Percentiles rank a stretch among this genome's conserved stretches.
Evolutionary conservation across 1,284 basidiomycete species (phyloP).

Genomic region (Mycosarcoma maydis): DNA sequence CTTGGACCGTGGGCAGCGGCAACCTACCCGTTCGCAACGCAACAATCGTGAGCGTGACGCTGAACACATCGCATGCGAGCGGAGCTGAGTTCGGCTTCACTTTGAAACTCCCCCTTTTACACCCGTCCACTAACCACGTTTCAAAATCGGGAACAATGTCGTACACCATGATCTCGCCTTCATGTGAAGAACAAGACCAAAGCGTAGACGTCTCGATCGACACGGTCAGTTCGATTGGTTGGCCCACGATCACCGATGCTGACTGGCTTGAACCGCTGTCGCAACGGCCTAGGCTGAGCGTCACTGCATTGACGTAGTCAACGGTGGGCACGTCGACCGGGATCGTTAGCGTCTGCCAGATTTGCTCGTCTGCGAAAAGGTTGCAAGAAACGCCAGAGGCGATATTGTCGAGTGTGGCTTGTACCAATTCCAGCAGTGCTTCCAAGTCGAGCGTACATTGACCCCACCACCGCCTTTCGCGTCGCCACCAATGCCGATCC

Average conservation of each 20-base stretch:
- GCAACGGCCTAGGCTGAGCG: conserved; percentile 4
- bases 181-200: conserved; percentile 13
- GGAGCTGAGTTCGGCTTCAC: not conserved
- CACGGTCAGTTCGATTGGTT: conserved; percentile 30
- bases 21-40: conserved; percentile 45
- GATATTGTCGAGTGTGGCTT: conserved; percentile 2
- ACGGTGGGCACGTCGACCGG: conserved; percentile 52
- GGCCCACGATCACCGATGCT: conserved; percentile 31
- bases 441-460: not conserved
- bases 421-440: not conserved
- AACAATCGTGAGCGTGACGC: conserved; percentile 37
- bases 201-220: conserved; percentile 23
- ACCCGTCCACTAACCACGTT: conserved; percentile 57
- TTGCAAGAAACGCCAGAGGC: not conserved
- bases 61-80: not conserved
- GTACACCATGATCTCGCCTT: conserved; percentile 44
- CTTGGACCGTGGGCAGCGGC: conserved; percentile 4
- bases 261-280: not conserved
- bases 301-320: conserved; percentile 47
- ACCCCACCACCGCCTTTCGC: conserved; percentile 20
- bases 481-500: conserved; percentile 29
- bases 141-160: conserved; percentile 55
- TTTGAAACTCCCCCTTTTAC: conserved; percentile 38
- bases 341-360: conserved; percentile 48
- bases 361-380: not conserved